These are phyloP conservation scores for Cladosporium sp. DNA, from an alignment of 2,329 filamentous ascomycete genomes.

Conservation along the genomic window DNA sequence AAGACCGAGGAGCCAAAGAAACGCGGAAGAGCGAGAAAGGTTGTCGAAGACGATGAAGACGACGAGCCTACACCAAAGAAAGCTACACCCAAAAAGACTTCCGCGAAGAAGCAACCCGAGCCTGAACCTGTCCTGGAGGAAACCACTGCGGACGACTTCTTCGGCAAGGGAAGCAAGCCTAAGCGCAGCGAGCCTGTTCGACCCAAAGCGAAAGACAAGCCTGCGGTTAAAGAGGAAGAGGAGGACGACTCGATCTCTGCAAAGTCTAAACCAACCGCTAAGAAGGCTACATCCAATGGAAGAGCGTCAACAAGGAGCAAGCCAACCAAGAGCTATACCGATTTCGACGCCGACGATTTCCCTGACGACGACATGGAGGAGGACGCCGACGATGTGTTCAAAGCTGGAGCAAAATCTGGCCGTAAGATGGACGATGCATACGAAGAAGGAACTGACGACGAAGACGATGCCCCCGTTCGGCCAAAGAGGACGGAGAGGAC, in stretches of 20 bases:
- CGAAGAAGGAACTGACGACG: slow-evolving; percentile 57
- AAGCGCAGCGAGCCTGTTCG: slow-evolving; percentile 41
- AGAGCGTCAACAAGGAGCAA: slow-evolving; percentile 37
- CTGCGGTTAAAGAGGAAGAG: slow-evolving; percentile 16
- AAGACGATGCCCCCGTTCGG: slow-evolving; percentile 62
- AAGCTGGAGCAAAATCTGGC: slow-evolving; percentile 62
- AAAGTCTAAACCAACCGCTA: slow-evolving; percentile 35
- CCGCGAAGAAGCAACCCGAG: slow-evolving; percentile 35
- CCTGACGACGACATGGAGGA: slow-evolving; percentile 37
- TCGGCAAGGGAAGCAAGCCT: slow-evolving; percentile 51
- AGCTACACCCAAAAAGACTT: slow-evolving; percentile 52
- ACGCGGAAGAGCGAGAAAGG: slow-evolving; percentile 53
- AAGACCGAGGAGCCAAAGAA: slow-evolving; percentile 34
- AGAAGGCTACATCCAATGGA: slow-evolving; percentile 33
- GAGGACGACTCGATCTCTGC: slow-evolving; percentile 8
- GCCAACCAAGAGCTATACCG: slow-evolving; percentile 38
- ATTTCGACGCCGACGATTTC: slow-evolving; percentile 32
- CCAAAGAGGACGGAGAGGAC: slow-evolving; percentile 34
- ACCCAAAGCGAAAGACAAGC: slow-evolving; percentile 20
- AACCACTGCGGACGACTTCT: slow-evolving; percentile 60
- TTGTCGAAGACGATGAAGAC: slow-evolving; percentile 78
- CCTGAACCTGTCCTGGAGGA: slow-evolving; percentile 38
- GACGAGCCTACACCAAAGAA: slow-evolving; percentile 37
- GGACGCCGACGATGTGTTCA: slow-evolving; percentile 77
- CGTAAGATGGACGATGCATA: slow-evolving; percentile 61